Percentiles rank a stretch among this genome's conserved stretches.
Conservation (phyloP, 164 flowering plant species). For the Piper longum region DNA sequence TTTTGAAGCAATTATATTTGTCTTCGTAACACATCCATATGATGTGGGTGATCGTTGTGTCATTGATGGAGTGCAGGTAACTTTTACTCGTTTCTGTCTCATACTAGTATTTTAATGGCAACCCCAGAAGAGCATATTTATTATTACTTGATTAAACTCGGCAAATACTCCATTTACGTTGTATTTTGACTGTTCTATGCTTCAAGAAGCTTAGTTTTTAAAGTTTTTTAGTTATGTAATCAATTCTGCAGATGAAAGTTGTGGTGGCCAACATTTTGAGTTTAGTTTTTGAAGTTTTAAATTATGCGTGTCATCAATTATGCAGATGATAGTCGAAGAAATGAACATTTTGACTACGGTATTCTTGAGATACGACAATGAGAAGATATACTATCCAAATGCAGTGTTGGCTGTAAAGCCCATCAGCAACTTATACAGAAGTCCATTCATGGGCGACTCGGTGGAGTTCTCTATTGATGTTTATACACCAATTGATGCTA, state of each 20-base stretch:
- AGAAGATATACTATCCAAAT: conserved; percentile 76
- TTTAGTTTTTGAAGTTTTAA: too few relatives aligned
- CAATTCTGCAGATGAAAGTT: not conserved
- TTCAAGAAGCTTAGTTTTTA: too few relatives aligned
- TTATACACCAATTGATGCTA: conserved; percentile 49
- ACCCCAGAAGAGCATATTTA: too few relatives aligned
- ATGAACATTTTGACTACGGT: conserved; percentile 75
- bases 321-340: conserved; percentile 87
- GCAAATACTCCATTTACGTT: too few relatives aligned
- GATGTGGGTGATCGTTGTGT: conserved; percentile 97
- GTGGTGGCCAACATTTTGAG: too few relatives aligned
- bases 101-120: too few relatives aligned
- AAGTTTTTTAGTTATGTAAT: not conserved
- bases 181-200: too few relatives aligned
- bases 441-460: conserved; percentile 69
- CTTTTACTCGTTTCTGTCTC: not conserved
- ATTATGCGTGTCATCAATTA: not conserved
- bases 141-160: too few relatives aligned
- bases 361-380: conserved; percentile 72
- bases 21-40: conserved; percentile 86
- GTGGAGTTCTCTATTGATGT: conserved; percentile 66
- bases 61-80: conserved; percentile 87
- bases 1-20: conserved; percentile 83
- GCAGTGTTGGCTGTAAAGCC: conserved; percentile 55
- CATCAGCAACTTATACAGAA: conserved; percentile 77